Evolutionary conservation across 208 protist species (phyloP).

Genomic region (Leishmania major): DNA sequence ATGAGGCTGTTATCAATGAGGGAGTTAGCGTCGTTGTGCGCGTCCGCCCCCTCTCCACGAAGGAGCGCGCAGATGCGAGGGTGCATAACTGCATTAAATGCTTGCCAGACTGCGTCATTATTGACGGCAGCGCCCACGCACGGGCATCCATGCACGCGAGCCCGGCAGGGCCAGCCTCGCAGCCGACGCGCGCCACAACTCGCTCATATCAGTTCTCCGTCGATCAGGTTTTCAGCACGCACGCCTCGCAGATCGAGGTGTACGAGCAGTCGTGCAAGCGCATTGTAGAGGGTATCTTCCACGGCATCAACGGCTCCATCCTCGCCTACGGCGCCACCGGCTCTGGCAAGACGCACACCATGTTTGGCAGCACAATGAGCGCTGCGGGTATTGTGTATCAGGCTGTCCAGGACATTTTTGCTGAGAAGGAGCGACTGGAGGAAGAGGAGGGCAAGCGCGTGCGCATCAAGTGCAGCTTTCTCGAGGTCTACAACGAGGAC

Average conservation of each 20-base stretch:
- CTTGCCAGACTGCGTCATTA: slow-evolving; percentile 63
- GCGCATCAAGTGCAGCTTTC: slow-evolving; percentile 67
- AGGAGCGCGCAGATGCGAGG: slow-evolving; percentile 64
- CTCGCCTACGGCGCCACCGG: slow-evolving; percentile 90
- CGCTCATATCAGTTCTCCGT: slow-evolving; percentile 71
- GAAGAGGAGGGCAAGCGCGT: slow-evolving; percentile 58
- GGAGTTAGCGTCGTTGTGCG: slow-evolving; percentile 69
- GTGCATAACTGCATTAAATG: slow-evolving; percentile 68
- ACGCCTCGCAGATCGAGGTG: slow-evolving; percentile 74
- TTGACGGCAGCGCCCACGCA: slow-evolving; percentile 33
- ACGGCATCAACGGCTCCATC: slow-evolving; percentile 87
- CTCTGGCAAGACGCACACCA: slow-evolving; percentile 91
- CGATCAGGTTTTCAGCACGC: slow-evolving; percentile 69
- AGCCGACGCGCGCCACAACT: slow-evolving; percentile 9
- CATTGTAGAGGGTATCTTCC: slow-evolving; percentile 67
- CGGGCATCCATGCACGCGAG: background rate
- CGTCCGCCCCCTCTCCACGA: slow-evolving; percentile 69
- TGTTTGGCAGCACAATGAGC: slow-evolving; percentile 86
- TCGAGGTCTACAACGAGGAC: slow-evolving; percentile 92
- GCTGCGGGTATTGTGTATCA: slow-evolving; percentile 82
- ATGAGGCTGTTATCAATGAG: slow-evolving; percentile 5
- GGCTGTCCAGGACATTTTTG: slow-evolving; percentile 81
- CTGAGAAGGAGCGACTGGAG: slow-evolving; percentile 63
- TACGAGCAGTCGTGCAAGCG: slow-evolving; percentile 65
- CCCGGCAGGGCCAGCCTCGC: background rate